Percentiles rank a stretch among this genome's conserved stretches.
These are phyloP conservation scores for Gynostemma pentaphyllum DNA, from an alignment of 306 rosid species.

Conservation along the genomic window DNA sequence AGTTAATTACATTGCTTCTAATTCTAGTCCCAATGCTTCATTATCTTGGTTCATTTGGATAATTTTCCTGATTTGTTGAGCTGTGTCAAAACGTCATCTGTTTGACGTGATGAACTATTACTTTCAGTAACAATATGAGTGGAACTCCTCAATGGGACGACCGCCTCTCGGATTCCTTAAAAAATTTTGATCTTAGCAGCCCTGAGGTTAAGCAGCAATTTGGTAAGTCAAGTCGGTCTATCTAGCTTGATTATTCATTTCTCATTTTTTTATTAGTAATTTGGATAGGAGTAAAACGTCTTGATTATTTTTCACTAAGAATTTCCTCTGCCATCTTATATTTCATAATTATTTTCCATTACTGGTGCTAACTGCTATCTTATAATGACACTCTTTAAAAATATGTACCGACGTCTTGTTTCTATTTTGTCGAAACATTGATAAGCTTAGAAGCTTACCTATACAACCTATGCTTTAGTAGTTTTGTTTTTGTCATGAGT, in stretches of 20 bases:
- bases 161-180: constrained; percentile 81
- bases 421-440: background rate
- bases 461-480: background rate
- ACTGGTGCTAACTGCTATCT: background rate
- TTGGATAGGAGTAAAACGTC: background rate
- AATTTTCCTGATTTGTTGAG: background rate
- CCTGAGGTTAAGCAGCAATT: constrained; percentile 96
- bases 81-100: background rate
- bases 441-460: background rate
- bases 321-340: background rate
- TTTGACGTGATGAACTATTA: background rate
- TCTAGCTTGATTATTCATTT: background rate
- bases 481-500: background rate
- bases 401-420: background rate
- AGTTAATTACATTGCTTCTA: background rate
- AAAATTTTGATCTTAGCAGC: constrained; percentile 87
- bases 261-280: background rate
- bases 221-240: constrained; percentile 35
- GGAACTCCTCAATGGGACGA: constrained; percentile 80
- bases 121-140: constrained; percentile 67
- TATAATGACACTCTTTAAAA: background rate
- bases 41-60: background rate
- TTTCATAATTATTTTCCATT: background rate
- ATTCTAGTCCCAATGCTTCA: background rate
- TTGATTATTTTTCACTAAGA: background rate